phyloP scores from a whole-genome alignment of 148 eudicot genomes.

The Vaccinium corymbosum region DNA sequence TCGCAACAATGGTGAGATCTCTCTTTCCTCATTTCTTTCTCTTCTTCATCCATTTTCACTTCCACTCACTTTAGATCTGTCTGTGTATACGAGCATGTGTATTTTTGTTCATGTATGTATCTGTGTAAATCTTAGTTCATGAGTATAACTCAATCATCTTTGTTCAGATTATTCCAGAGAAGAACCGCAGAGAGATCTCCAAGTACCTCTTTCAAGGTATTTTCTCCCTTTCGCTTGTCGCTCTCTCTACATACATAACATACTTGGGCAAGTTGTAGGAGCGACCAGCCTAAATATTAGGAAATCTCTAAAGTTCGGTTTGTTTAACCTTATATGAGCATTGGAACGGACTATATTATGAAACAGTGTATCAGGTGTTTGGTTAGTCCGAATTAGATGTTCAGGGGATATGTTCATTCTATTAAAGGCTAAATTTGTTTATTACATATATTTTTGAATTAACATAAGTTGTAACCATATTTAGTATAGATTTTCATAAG shows the following conservation, averaged over 20 bases:
- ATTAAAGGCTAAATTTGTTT: no score
- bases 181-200: conserved; percentile 77
- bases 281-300: background rate
- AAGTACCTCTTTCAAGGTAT: conserved; percentile 86
- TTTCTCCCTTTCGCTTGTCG: background rate
- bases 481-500: no score
- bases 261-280: background rate
- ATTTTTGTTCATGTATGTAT: background rate
- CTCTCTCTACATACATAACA: background rate
- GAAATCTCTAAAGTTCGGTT: background rate
- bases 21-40: background rate
- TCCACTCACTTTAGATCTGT: background rate
- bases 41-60: background rate
- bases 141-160: background rate
- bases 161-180: conserved; percentile 69
- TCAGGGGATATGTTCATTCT: background rate
- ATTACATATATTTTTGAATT: no score
- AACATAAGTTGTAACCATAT: no score
- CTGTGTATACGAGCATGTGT: background rate
- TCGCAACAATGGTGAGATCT: conserved; percentile 4
- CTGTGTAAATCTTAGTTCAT: background rate
- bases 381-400: background rate
- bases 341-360: background rate
- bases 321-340: background rate
- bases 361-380: no score